These are phyloP conservation scores for Ceratocystis alfenasii DNA, from an alignment of 2,329 filamentous ascomycete species.

Conservation along the genomic window DNA sequence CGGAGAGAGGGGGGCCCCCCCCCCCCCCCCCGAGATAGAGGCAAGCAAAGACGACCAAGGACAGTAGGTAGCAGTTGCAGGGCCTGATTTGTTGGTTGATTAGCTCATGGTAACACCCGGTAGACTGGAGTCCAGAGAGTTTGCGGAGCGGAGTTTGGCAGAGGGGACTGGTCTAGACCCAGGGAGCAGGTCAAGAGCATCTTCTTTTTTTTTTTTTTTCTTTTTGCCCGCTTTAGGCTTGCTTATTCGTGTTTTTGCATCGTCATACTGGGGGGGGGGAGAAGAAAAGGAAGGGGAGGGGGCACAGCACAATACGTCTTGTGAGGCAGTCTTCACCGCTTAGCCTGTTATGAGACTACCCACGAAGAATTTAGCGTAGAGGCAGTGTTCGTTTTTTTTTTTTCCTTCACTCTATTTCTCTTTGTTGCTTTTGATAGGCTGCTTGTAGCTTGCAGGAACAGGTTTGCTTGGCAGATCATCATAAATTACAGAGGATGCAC, in stretches of 20 bases:
- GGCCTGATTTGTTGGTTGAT: too few relatives aligned
- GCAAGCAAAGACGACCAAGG: not conserved
- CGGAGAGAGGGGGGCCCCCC: too few relatives aligned
- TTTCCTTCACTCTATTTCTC: not conserved
- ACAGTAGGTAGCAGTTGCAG: not conserved
- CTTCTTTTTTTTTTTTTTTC: not conserved
- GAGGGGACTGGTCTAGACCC: too few relatives aligned
- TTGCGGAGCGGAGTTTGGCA: too few relatives aligned
- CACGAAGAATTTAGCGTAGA: not conserved
- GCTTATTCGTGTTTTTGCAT: not conserved
- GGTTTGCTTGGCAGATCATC: not conserved
- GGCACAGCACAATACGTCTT: not conserved
- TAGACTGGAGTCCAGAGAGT: too few relatives aligned
- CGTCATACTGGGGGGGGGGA: not conserved
- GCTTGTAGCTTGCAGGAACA: not conserved
- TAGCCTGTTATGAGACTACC: not conserved
- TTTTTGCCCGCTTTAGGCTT: not conserved
- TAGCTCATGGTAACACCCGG: too few relatives aligned
- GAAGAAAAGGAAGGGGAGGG: not conserved
- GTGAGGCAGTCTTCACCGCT: not conserved
- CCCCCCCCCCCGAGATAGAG: not conserved
- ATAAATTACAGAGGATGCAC: not conserved
- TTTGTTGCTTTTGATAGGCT: not conserved
- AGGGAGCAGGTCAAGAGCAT: too few relatives aligned
- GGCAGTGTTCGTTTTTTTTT: not conserved